Percentiles rank a stretch among this genome's conserved stretches.
Evolutionary conservation across 2,329 filamentous ascomycete species (phyloP).

Genomic region (Alternaria solani): DNA sequence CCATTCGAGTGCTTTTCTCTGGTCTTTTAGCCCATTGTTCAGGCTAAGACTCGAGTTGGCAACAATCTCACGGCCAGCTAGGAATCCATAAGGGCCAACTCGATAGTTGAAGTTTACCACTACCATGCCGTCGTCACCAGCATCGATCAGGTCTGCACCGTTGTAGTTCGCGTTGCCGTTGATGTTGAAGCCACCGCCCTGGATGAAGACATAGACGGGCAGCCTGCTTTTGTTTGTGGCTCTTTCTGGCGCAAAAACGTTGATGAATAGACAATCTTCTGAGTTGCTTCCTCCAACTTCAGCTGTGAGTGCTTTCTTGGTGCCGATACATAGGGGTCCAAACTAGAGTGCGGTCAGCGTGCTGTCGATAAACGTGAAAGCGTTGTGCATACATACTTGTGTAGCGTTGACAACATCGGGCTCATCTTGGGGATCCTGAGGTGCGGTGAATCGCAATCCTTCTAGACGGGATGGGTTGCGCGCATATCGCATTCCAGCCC

Average conservation of each 20-base stretch:
- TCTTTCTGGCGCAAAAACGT: constrained; percentile 49
- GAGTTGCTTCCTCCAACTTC: constrained; percentile 42
- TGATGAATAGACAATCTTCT: constrained; percentile 53
- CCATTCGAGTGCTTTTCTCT: constrained; percentile 48
- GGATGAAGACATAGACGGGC: constrained; percentile 53
- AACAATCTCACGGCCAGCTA: constrained; percentile 43
- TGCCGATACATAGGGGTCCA: constrained; percentile 46
- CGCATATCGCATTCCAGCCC: constrained; percentile 79
- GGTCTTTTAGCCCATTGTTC: constrained; percentile 52
- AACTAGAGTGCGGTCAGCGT: constrained; percentile 32
- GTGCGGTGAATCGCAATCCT: constrained; percentile 67
- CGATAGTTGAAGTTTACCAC: constrained; percentile 54
- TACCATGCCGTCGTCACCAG: constrained; percentile 43
- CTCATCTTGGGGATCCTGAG: constrained; percentile 65
- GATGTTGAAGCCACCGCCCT: constrained; percentile 50
- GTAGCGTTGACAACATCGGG: constrained; percentile 60
- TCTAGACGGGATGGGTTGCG: constrained; percentile 41
- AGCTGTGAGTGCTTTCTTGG: constrained; percentile 28
- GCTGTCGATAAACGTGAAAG: background rate
- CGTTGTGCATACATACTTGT: constrained; percentile 25
- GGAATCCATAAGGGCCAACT: constrained; percentile 52
- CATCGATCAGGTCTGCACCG: constrained; percentile 43
- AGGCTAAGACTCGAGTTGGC: constrained; percentile 40
- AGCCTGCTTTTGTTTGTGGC: constrained; percentile 44
- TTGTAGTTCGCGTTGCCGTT: constrained; percentile 51